A percentile compares a stretch with the other conserved stretches of the same genome.
phyloP scores from a whole-genome alignment of 2,329 filamentous ascomycete genomes.

The Elsinoe necatrix region DNA sequence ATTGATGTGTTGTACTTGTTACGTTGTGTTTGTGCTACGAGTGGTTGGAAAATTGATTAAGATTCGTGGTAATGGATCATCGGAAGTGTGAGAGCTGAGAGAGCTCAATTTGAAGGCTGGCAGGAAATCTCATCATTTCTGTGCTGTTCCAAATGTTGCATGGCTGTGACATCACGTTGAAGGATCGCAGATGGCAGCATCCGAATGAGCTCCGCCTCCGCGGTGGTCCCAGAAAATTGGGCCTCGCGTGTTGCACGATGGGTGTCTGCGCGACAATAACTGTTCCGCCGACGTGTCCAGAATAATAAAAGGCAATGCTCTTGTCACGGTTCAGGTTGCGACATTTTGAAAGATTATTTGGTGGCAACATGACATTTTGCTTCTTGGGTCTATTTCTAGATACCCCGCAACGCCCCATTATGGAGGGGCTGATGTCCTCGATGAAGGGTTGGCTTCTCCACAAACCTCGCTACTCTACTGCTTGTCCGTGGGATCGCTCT shows the following conservation, averaged over 20 bases:
- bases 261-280: not conserved
- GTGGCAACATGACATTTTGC: no score
- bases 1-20: not conserved
- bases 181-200: not conserved
- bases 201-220: not conserved
- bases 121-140: slow-evolving; percentile 10
- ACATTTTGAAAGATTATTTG: no score
- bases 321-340: no score
- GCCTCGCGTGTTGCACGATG: not conserved
- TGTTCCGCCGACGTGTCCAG: no score
- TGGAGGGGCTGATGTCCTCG: not conserved
- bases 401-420: slow-evolving; percentile 7
- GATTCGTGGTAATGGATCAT: not conserved
- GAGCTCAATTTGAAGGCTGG: not conserved
- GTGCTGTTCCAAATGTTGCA: slow-evolving; percentile 3
- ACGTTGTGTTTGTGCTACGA: not conserved
- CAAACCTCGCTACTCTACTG: not conserved
- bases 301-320: no score
- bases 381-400: not conserved
- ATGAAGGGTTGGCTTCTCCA: not conserved
- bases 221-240: not conserved
- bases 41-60: no score
- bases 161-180: slow-evolving; percentile 9
- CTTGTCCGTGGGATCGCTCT: slow-evolving; percentile 31
- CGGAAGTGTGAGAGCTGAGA: not conserved